A percentile compares a stretch with the other conserved stretches of the same genome.
Conservation (phyloP, 2,329 filamentous ascomycete genomes). For the Paracoccidioides lutzii region DNA sequence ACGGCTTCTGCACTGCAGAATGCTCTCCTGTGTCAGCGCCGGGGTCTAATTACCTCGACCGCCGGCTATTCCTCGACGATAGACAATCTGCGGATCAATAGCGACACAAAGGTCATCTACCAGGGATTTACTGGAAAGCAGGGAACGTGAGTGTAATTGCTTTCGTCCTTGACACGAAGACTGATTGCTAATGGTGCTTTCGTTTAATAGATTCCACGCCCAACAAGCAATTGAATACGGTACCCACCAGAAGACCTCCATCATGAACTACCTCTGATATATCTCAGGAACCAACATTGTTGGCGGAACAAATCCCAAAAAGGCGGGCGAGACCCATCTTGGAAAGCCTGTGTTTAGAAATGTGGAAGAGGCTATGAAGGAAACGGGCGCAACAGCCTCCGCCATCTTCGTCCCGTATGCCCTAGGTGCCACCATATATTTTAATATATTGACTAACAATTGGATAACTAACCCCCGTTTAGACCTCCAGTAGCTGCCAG, state of each 20-base stretch:
- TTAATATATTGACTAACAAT: no score
- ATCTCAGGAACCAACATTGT: constrained; percentile 81
- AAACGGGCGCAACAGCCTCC: constrained; percentile 80
- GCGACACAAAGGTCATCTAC: constrained; percentile 86
- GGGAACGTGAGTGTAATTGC: constrained; percentile 58
- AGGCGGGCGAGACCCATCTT: constrained; percentile 82
- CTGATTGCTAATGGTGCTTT: constrained; percentile 7
- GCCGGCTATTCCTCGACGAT: constrained; percentile 60
- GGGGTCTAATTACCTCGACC: constrained; percentile 60
- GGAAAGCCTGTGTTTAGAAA: constrained; percentile 85
- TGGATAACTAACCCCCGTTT: constrained; percentile 16
- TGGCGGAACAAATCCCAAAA: constrained; percentile 97
- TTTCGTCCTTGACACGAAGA: constrained; percentile 1
- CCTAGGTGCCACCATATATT: background rate
- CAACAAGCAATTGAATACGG: constrained; percentile 97
- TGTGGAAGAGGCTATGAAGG: constrained; percentile 75
- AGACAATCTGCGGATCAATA: constrained; percentile 83
- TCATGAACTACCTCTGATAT: constrained; percentile 15
- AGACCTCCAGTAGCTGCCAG: constrained; percentile 83
- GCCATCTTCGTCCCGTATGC: constrained; percentile 89
- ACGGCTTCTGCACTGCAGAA: constrained; percentile 55
- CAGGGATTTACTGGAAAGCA: constrained; percentile 97
- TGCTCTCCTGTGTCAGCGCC: constrained; percentile 44
- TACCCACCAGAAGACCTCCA: constrained; percentile 1
- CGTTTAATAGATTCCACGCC: constrained; percentile 68